Evolutionary conservation across 2,329 filamentous ascomycete genomes (phyloP), one percentile per base, ranked within the genome.

Genomic region (Didymella keratinophila): DNA sequence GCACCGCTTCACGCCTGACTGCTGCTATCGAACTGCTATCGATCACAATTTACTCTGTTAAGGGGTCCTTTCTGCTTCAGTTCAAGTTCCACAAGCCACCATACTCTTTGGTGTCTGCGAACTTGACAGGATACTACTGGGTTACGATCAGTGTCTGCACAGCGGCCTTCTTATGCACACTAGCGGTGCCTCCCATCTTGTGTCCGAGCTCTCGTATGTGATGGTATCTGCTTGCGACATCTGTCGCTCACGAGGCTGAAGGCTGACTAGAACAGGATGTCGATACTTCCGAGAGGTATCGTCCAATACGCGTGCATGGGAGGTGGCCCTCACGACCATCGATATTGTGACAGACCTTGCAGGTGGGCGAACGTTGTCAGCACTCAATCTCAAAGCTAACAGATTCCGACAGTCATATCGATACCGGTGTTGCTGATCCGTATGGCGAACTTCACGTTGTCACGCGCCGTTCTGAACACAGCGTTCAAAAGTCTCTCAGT

Each of bases 71-170:
- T 34, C 54, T 65, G 18, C 52, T 63, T 5, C 57, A 61, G 39
- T 65, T 65, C 48, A 62, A 64, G 42, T 64, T 67, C 42, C 56
- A 64, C 32, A 60, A 63, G 25, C 56, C 61, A 16, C 62, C 61
- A 14, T 62, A 58, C 50, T 56, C 65, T n/a, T 67, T 63, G 21
- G 49, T 68, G 8, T 63, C 61, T 41, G 27, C 48, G 36, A 27
- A 41, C 37, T 50, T 68, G 20, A 60, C 62, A 3, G 46, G 55
- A n/a, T 55, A 65, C 34, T 65, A 65, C 37, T 65, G 60, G 60
- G 4, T 25, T 4, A 50, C 43, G 21, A 56, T 64, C 25, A 44
- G 46, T 27, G 37, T 62, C 10, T 63, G 63, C 44, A 47, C 18
- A 18, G 30, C 44, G 1, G 53, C 46, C 8, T 58, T 58, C 25